phyloP scores from a whole-genome alignment of 139 green algal genomes.

The Picochlorum sp. region DNA sequence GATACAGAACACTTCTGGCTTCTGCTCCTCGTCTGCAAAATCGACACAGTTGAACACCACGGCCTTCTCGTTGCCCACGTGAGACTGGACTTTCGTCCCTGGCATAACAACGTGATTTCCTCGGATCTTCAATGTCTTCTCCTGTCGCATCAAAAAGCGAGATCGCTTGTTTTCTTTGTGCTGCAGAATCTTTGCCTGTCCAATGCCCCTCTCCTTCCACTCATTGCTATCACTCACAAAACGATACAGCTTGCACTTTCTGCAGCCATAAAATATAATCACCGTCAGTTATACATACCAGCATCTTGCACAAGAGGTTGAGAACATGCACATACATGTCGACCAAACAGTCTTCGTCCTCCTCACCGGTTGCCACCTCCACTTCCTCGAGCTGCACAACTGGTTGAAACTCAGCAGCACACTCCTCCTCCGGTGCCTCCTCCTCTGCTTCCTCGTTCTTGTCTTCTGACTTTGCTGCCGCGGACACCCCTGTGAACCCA shows the following conservation, averaged over 20 bases:
- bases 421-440: slow-evolving; percentile 75
- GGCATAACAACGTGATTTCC: slow-evolving; percentile 95
- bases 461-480: slow-evolving; percentile 6
- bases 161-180: slow-evolving; percentile 88
- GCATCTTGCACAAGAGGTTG: neutral
- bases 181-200: slow-evolving; percentile 81
- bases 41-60: slow-evolving; percentile 93
- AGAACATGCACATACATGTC: slow-evolving; percentile 65
- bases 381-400: slow-evolving; percentile 95
- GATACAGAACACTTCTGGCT: slow-evolving; percentile 81
- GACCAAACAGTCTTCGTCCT: slow-evolving; percentile 79
- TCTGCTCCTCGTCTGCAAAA: slow-evolving; percentile 86
- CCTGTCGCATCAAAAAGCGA: slow-evolving; percentile 91
- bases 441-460: slow-evolving; percentile 38
- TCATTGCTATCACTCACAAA: slow-evolving; percentile 82
- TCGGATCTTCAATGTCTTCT: slow-evolving; percentile 98
- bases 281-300: slow-evolving; percentile 11
- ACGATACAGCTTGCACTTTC: slow-evolving; percentile 97
- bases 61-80: slow-evolving; percentile 92
- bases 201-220: slow-evolving; percentile 98
- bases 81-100: slow-evolving; percentile 82
- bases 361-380: slow-evolving; percentile 85
- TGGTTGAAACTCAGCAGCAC: slow-evolving; percentile 84
- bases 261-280: slow-evolving; percentile 38
- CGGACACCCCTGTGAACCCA: slow-evolving; percentile 47